Percentiles rank a stretch among this genome's conserved stretches.
These are phyloP conservation scores for Peniophora sp. DNA, from an alignment of 1,284 basidiomycete genomes.

Conservation along the genomic window DNA sequence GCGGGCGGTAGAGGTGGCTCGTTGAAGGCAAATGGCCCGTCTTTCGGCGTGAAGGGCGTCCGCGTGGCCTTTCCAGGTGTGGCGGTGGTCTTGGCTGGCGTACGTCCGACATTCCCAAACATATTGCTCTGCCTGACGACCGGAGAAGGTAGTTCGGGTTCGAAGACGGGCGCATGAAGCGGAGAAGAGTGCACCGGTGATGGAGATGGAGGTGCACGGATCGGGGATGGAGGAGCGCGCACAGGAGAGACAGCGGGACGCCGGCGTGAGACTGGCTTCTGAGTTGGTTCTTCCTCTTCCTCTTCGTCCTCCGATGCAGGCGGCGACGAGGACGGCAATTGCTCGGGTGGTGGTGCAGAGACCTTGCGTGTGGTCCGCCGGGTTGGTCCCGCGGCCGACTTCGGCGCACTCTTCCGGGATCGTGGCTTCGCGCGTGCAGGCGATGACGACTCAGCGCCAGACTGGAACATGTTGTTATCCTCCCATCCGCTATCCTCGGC, in stretches of 20 bases:
- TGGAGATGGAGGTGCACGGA: conserved; percentile 7
- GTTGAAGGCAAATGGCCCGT: conserved; percentile 4
- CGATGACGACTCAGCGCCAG: conserved; percentile 72
- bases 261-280: no score
- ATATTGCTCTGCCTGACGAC: conserved; percentile 17
- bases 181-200: conserved; percentile 4
- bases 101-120: conserved; percentile 2
- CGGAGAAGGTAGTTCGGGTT: conserved; percentile 42
- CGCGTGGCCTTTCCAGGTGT: conserved; percentile 3
- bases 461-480: conserved; percentile 80
- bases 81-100: background rate
- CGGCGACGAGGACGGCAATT: conserved; percentile 27
- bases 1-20: conserved; percentile 3
- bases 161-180: conserved; percentile 45
- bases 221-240: conserved; percentile 2
- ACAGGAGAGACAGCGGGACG: no score
- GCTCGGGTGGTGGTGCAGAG: conserved; percentile 63
- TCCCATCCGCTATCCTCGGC: conserved; percentile 75
- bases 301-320: conserved; percentile 12
- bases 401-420: conserved; percentile 32
- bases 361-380: conserved; percentile 52
- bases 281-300: conserved; percentile 1
- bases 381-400: conserved; percentile 13
- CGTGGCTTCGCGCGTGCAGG: conserved; percentile 51
- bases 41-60: conserved; percentile 11